Conservation (phyloP, 805 yeast genomes). For the Ogataea nitratoaversa region DNA sequence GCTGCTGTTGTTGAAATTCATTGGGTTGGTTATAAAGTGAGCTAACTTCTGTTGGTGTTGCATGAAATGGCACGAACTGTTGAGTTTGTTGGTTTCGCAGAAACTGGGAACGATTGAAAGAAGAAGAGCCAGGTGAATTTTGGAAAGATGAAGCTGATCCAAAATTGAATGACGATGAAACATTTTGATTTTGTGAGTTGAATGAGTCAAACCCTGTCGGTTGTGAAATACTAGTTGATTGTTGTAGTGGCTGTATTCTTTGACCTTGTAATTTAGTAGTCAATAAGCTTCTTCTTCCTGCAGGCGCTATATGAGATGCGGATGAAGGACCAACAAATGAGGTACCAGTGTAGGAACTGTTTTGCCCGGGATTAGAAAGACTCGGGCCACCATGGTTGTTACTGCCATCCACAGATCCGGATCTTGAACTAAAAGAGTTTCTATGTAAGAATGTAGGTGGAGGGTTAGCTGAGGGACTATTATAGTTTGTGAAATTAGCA, state of each 20-base stretch:
- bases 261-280: slow-evolving; percentile 27
- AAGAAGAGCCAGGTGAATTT: slow-evolving; percentile 6
- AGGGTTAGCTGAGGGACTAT: slow-evolving; percentile 32
- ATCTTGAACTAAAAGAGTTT: slow-evolving; percentile 24
- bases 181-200: slow-evolving; percentile 1
- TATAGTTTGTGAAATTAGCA: slow-evolving; percentile 25
- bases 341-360: slow-evolving; percentile 8
- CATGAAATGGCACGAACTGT: slow-evolving; percentile 36
- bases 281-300: slow-evolving; percentile 27
- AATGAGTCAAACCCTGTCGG: slow-evolving; percentile 5
- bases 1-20: slow-evolving; percentile 4
- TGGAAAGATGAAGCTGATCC: slow-evolving; percentile 8
- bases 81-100: slow-evolving; percentile 15
- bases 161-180: slow-evolving; percentile 3
- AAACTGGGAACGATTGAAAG: slow-evolving; percentile 9
- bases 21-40: slow-evolving; percentile 27
- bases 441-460: slow-evolving; percentile 23
- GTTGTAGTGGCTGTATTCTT: slow-evolving; percentile 10
- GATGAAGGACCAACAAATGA: slow-evolving; percentile 12
- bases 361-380: neutral
- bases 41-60: slow-evolving; percentile 46
- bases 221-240: slow-evolving; percentile 7
- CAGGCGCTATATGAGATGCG: slow-evolving; percentile 21
- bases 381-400: slow-evolving; percentile 6
- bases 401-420: slow-evolving; percentile 23